These are phyloP conservation scores for Colletotrichum phormii DNA, from an alignment of 2,329 filamentous ascomycete species.

Conservation along the genomic window DNA sequence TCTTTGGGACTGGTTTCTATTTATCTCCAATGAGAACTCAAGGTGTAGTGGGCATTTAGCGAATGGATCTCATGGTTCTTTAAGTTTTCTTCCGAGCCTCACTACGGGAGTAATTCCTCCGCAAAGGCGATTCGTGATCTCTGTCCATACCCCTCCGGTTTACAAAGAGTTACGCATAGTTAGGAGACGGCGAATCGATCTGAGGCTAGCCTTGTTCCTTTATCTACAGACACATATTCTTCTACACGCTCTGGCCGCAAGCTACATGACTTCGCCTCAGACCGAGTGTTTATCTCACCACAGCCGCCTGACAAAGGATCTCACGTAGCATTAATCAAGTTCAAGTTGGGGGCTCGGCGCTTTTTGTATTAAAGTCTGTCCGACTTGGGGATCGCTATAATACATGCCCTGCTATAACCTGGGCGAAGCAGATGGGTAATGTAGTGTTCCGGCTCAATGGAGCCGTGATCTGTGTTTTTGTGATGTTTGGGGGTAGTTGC, in stretches of 20 bases:
- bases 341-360: slow-evolving; percentile 26
- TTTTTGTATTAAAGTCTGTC: slow-evolving; percentile 29
- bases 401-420: slow-evolving; percentile 28
- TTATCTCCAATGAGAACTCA: background rate
- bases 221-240: too few species aligned
- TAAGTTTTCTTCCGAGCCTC: background rate
- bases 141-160: background rate
- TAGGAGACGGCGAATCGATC: background rate
- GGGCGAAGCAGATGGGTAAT: slow-evolving; percentile 24
- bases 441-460: slow-evolving; percentile 4
- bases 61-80: slow-evolving; percentile 16
- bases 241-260: too few species aligned
- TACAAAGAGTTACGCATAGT: background rate
- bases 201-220: background rate
- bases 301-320: background rate
- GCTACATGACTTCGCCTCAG: too few species aligned
- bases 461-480: slow-evolving; percentile 8
- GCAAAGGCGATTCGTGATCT: background rate
- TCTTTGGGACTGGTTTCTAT: background rate
- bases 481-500: slow-evolving; percentile 23
- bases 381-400: slow-evolving; percentile 29
- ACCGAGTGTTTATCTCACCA: too few species aligned
- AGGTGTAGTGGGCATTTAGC: slow-evolving; percentile 1
- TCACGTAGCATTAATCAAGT: background rate
- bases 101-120: background rate